A percentile compares a stretch with the other conserved stretches of the same genome.
These are phyloP conservation scores for Albatrellus sp. DNA, from an alignment of 1,284 basidiomycete genomes.

Conservation along the genomic window DNA sequence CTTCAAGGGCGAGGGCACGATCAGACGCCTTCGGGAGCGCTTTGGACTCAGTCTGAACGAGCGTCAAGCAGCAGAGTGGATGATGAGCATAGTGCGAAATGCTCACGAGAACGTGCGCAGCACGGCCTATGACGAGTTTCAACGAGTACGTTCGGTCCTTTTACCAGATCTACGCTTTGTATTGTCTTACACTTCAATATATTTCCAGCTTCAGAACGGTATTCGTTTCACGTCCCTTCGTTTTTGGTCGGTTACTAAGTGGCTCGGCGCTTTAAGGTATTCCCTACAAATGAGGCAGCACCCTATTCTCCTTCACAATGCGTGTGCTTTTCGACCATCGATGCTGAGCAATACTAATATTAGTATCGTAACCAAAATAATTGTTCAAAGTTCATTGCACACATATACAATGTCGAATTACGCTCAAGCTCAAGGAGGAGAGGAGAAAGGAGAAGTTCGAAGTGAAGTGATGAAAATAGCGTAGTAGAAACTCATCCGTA, in stretches of 20 bases:
- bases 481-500: too few species aligned
- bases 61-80: constrained; percentile 85
- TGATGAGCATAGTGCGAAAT: constrained; percentile 81
- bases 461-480: too few species aligned
- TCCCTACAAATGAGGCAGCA: constrained; percentile 31
- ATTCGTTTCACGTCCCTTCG: background rate
- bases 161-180: too few species aligned
- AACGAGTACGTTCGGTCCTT: constrained; percentile 40
- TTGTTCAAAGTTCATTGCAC: too few species aligned
- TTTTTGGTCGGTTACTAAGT: background rate
- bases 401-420: too few species aligned
- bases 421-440: too few species aligned
- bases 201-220: constrained; percentile 41
- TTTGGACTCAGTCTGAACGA: constrained; percentile 81
- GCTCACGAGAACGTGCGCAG: constrained; percentile 92
- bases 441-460: too few species aligned
- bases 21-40: constrained; percentile 76
- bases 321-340: background rate
- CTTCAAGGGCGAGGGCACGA: constrained; percentile 93
- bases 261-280: constrained; percentile 23
- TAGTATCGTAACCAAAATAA: background rate
- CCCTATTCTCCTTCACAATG: background rate
- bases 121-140: constrained; percentile 89
- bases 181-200: background rate
- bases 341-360: background rate